phyloP scores from a whole-genome alignment of 139 green algal genomes.

The Chlamydomonas incerta region DNA sequence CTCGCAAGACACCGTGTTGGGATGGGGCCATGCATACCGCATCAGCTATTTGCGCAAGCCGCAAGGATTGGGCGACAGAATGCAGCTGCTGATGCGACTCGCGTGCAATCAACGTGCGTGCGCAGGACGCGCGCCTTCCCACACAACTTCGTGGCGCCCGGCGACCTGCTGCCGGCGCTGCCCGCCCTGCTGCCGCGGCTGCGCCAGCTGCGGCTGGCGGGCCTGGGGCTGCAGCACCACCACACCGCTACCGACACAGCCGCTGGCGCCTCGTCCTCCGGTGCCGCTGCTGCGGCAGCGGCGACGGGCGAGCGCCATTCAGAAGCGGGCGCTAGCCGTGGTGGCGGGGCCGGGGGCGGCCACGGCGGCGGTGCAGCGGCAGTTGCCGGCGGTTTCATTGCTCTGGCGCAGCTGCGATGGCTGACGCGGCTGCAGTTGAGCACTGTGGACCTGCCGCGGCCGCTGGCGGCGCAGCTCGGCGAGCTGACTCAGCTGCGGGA shows the following conservation, averaged over 20 bases:
- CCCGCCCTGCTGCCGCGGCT: background rate
- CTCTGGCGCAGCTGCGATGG: background rate
- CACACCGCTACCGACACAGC: too few relatives aligned
- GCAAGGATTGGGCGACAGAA: background rate
- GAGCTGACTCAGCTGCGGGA: background rate
- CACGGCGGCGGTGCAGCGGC: background rate
- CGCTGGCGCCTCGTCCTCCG: background rate
- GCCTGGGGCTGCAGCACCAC: background rate
- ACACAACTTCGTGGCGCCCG: background rate
- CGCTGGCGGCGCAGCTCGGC: background rate
- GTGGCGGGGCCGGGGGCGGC: background rate
- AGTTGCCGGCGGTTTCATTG: background rate
- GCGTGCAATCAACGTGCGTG: background rate
- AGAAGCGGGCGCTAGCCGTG: too few relatives aligned
- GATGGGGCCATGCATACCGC: too few relatives aligned
- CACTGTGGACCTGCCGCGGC: background rate
- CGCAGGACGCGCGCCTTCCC: conserved; percentile 30
- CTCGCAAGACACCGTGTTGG: too few relatives aligned
- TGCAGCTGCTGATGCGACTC: background rate
- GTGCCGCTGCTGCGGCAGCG: background rate
- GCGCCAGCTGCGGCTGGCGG: background rate
- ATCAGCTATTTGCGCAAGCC: too few relatives aligned
- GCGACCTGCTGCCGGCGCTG: background rate
- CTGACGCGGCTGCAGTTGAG: background rate
- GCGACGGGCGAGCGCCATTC: background rate